phyloP scores from a whole-genome alignment of 805 yeast species.

The Saturnispora ahearnii region DNA sequence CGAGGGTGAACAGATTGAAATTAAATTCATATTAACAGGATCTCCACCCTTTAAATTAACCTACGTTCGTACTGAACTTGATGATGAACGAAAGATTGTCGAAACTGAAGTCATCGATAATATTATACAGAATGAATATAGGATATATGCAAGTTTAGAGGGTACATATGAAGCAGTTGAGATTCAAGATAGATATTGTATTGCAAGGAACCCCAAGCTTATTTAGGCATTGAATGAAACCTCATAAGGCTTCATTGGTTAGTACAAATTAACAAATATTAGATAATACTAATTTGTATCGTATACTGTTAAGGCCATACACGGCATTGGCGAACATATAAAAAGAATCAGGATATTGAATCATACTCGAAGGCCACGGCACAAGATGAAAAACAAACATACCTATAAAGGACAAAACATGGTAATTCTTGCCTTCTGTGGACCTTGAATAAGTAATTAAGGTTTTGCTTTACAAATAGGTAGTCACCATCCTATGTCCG shows the following conservation, averaged over 20 bases:
- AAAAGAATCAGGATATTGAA: too few species aligned
- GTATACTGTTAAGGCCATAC: too few species aligned
- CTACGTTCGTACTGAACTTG: slow-evolving; percentile 55
- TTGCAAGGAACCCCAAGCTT: slow-evolving; percentile 26
- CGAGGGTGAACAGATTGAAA: slow-evolving; percentile 90
- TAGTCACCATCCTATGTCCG: too few species aligned
- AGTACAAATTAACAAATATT: too few species aligned
- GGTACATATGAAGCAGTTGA: slow-evolving; percentile 92
- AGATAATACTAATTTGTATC: too few species aligned
- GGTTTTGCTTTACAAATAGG: too few species aligned
- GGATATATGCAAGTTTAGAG: slow-evolving; percentile 70
- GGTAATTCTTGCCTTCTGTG: too few species aligned
- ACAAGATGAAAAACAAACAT: too few species aligned
- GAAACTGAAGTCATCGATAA: slow-evolving; percentile 56
- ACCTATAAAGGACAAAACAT: too few species aligned
- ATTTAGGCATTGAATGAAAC: neutral
- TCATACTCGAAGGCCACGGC: too few species aligned
- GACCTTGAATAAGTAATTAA: too few species aligned
- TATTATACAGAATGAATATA: slow-evolving; percentile 60
- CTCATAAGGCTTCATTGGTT: neutral
- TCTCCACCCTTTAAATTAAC: slow-evolving; percentile 85
- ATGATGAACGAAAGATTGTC: slow-evolving; percentile 31
- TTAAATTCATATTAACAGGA: slow-evolving; percentile 74
- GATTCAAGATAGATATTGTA: slow-evolving; percentile 78
- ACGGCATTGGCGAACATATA: too few species aligned